Conservation (phyloP, 768 basidiomycete species). For the Calocybe cyanea region DNA sequence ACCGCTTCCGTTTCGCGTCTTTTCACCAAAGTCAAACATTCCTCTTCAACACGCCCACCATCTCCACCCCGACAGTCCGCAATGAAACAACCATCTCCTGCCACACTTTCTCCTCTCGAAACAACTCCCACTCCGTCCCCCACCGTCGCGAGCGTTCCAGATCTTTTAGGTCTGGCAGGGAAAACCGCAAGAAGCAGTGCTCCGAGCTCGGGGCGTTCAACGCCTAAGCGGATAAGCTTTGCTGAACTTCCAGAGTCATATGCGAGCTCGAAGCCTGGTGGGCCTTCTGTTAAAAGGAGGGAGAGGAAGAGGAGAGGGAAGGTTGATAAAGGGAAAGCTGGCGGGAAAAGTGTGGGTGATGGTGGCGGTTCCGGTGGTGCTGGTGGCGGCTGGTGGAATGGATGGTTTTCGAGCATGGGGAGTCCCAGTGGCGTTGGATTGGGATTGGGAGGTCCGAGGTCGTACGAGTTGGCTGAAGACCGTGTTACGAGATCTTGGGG, state of each 20-base stretch:
- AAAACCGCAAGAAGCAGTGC: conserved; percentile 27
- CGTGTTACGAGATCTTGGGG: conserved; percentile 48
- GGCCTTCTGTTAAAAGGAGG: conserved; percentile 29
- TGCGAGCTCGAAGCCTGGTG: conserved; percentile 26
- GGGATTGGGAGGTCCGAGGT: conserved; percentile 15
- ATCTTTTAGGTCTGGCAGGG: no score
- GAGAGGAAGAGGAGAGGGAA: conserved; percentile 28
- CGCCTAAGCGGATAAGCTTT: conserved; percentile 78
- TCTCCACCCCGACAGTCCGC: conserved; percentile 51
- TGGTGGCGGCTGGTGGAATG: conserved; percentile 22
- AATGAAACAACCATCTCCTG: conserved; percentile 27
- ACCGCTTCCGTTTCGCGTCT: conserved; percentile 79
- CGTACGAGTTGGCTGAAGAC: conserved; percentile 51
- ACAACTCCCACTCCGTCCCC: conserved; percentile 25
- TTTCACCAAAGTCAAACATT: conserved; percentile 56
- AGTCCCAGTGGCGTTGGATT: conserved; percentile 10
- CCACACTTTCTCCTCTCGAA: conserved; percentile 20
- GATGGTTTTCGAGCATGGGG: conserved; percentile 14
- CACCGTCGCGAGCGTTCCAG: conserved; percentile 23
- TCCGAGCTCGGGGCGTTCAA: conserved; percentile 45
- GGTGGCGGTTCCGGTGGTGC: conserved; percentile 3
- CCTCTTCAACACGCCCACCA: conserved; percentile 60
- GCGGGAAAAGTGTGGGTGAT: conserved; percentile 15
- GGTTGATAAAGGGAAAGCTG: conserved; percentile 11
- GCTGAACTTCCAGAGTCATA: conserved; percentile 72